These are phyloP conservation scores for Trypanosomatidae sp. DNA, from an alignment of 208 protist species.

Conservation along the genomic window DNA sequence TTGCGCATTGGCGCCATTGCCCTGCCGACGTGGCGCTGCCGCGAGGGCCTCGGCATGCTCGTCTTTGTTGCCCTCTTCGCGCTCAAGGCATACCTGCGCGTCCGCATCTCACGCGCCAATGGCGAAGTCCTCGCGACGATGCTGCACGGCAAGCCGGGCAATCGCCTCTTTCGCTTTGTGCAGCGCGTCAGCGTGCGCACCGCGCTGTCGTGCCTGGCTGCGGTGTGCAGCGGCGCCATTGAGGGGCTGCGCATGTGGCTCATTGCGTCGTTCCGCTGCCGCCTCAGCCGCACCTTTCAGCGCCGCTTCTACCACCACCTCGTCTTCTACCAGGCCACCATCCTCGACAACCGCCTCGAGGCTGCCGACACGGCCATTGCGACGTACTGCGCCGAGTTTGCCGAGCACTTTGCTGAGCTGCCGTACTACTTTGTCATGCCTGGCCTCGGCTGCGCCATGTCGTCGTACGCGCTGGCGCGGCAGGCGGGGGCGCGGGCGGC, in stretches of 20 bases:
- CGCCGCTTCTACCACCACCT: conserved; percentile 63
- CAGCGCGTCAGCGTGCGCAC: conserved; percentile 27
- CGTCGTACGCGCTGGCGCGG: conserved; percentile 40
- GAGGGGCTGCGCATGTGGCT: conserved; percentile 70
- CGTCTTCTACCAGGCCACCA: conserved; percentile 69
- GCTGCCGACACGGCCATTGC: conserved; percentile 61
- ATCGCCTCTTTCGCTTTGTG: conserved; percentile 33
- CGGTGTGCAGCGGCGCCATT: conserved; percentile 41
- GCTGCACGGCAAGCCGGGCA: conserved; percentile 24
- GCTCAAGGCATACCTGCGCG: conserved; percentile 59
- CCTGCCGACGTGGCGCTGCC: conserved; percentile 55
- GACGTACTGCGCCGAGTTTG: conserved; percentile 81
- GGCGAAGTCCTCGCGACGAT: conserved; percentile 54
- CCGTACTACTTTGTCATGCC: conserved; percentile 84
- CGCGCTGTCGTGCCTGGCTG: conserved; percentile 19
- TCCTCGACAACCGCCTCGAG: conserved; percentile 65
- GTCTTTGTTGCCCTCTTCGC: conserved; percentile 75
- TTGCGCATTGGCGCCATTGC: conserved; percentile 41
- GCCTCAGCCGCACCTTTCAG: conserved; percentile 64
- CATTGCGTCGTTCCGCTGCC: conserved; percentile 67
- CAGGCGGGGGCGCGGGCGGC: conserved; percentile 30
- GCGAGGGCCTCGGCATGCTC: conserved; percentile 37
- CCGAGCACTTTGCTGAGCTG: conserved; percentile 82
- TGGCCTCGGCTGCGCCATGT: conserved; percentile 37
- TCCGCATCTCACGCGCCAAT: conserved; percentile 43